phyloP scores from a whole-genome alignment of 495 filamentous ascomycete genomes.

The Neurospora sp. region DNA sequence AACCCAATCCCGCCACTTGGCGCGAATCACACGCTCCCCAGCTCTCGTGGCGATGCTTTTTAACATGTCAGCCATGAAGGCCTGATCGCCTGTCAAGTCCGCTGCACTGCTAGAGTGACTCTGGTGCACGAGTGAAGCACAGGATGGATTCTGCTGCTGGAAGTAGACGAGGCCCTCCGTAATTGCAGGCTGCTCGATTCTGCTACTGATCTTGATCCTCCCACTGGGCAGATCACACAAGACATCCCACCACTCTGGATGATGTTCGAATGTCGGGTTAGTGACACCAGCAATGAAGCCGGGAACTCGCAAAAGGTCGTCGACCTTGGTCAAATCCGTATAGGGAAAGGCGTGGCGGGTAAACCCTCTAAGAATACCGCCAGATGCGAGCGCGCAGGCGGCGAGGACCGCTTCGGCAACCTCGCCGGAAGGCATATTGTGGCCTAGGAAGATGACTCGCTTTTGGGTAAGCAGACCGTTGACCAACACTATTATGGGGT shows the following conservation, averaged over 20 bases:
- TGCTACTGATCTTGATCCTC: conserved; percentile 82
- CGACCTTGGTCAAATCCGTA: conserved; percentile 95
- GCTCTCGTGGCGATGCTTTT: conserved; percentile 74
- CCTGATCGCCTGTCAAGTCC: conserved; percentile 78
- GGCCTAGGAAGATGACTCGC: conserved; percentile 87
- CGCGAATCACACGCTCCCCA: conserved; percentile 80
- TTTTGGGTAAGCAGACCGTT: conserved; percentile 92
- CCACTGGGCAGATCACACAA: conserved; percentile 89
- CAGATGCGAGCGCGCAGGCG: conserved; percentile 85
- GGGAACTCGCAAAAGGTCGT: conserved; percentile 88
- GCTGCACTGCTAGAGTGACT: conserved; percentile 19
- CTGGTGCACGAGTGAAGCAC: conserved; percentile 36
- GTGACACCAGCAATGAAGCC: conserved; percentile 98
- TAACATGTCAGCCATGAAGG: conserved; percentile 81
- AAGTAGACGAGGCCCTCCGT: conserved; percentile 80
- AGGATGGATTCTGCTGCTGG: conserved; percentile 62
- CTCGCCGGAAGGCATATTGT: conserved; percentile 86
- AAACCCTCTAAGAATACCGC: conserved; percentile 90
- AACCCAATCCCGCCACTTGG: conserved; percentile 86
- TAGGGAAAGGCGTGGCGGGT: conserved; percentile 98
- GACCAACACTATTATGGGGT: conserved; percentile 66
- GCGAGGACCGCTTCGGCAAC: conserved; percentile 93
- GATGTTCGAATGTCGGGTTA: conserved; percentile 89
- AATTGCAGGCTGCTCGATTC: conserved; percentile 63
- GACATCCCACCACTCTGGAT: conserved; percentile 97